Base-by-base conservation (phyloP, 495 filamentous ascomycete species). In the Lasiosphaeris hirsuta region DNA sequence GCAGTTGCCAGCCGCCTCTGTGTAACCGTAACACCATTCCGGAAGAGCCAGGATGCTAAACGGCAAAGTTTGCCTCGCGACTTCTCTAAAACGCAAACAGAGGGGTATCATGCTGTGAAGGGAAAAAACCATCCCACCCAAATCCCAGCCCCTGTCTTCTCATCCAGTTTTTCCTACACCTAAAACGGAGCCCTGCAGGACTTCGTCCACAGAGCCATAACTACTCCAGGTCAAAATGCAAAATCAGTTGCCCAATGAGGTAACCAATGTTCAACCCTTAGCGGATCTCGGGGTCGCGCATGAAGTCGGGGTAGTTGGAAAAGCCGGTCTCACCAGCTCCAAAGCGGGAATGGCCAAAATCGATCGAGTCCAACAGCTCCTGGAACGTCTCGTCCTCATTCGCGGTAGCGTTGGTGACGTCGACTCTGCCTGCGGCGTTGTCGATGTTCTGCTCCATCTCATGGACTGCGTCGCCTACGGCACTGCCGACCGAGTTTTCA, bases 241-340 rank as follows among this genome's bases (percentile, higher is more conserved):
- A 30, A 30, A 30, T 5, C 5, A 30, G 23, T 30, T 30, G 23
- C 23, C 23, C 23, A 30, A 30, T 30, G 2, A 30, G 23, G 23
- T 30, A 30, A 39, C 42, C 34, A 23, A 44, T 43, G 15, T 19
- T 50, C 23, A 15, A 51, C 34, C 15, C 49, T 69, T 39, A 79
- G 23, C 76, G 76, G 50, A 79, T 73, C 47, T 76, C 72, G 5
- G 73, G 70, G 18, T 78, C 74, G 40, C 72, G 61, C 75, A 78
- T 76, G 51, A 74, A 77, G 49, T 76, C 75, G 9, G 70, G 66
- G 23, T 72, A 61, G 18, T 46, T 66, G 7, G 59, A 56, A 14
- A 74, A 60, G 35, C 70, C 72, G 11, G 61, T 63, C 7, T 71
- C 70, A 3, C 68, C 67, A 8, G 63, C 17, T 2, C 37, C 49